Percentiles rank a stretch among this genome's conserved stretches.
These are phyloP conservation scores for Saccharata proteae DNA, from an alignment of 2,329 filamentous ascomycete genomes.

Conservation along the genomic window DNA sequence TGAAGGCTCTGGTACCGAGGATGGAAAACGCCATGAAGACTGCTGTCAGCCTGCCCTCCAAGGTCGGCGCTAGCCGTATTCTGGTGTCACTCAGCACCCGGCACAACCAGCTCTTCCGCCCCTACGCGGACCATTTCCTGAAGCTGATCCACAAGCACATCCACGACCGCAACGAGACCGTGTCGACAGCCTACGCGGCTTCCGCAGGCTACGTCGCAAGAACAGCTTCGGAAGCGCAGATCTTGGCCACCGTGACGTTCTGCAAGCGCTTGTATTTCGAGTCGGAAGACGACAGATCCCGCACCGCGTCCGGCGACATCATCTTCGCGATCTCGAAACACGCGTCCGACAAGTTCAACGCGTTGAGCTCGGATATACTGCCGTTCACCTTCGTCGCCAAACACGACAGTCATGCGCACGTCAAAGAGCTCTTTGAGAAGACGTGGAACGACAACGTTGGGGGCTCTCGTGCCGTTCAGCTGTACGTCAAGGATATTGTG, in stretches of 20 bases:
- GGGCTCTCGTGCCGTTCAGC: constrained; percentile 64
- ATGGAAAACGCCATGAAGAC: constrained; percentile 72
- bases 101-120: constrained; percentile 60
- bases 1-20: constrained; percentile 58
- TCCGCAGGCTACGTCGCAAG: constrained; percentile 76
- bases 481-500: constrained; percentile 77
- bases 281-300: constrained; percentile 63
- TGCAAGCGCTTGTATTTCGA: constrained; percentile 64
- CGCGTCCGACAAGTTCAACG: constrained; percentile 76
- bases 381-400: constrained; percentile 83
- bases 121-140: constrained; percentile 64
- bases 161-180: constrained; percentile 86
- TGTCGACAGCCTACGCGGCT: constrained; percentile 77
- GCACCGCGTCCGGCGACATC: constrained; percentile 72
- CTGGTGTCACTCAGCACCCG: constrained; percentile 75
- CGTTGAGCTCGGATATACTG: constrained; percentile 60
- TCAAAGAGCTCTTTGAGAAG: constrained; percentile 65
- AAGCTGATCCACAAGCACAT: constrained; percentile 68
- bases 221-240: constrained; percentile 45
- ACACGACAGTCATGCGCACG: constrained; percentile 72
- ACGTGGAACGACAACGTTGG: constrained; percentile 90
- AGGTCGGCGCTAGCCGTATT: constrained; percentile 79
- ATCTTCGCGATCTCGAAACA: constrained; percentile 72
- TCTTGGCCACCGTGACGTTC: constrained; percentile 42
- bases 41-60: constrained; percentile 83